Evolutionary conservation across 2,329 filamentous ascomycete genomes (phyloP), one percentile per base, ranked within the genome.

Genomic region (Verticillium longisporum): DNA sequence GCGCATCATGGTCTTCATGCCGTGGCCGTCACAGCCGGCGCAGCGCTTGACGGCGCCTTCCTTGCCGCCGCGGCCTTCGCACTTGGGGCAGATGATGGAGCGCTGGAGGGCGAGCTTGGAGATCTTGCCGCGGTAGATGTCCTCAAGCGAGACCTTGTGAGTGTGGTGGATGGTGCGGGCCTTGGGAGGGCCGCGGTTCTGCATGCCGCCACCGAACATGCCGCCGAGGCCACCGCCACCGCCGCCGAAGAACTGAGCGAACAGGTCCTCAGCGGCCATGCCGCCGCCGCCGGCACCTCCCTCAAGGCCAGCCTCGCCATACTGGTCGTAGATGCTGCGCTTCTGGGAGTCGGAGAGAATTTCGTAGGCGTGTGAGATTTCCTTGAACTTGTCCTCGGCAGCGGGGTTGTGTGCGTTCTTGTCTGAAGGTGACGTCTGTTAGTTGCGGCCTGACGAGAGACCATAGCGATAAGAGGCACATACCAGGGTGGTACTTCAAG

Each of bases 1-100:
- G 74, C 96, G 90, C 95, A 99, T 97, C 94, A 99, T 98, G 50
- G 91, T 97, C 89, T 98, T 98, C 91, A 97, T 97, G 77, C 95
- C 95, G 66, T 90, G 87, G 67, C 95, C 95, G 71, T 96, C 92
- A 76, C 95, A 99, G 72, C 92, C 90, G 50, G 86, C 73, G 78
- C 95, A 99, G 71, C 90, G 91, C 81, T 93, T 94, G 66, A 98
- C 94, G n/a, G 95, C 91, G 66, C 95, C 95, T 67, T 98, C 94
- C 82, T 99, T 99, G 67, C 95, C 95, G 72, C 95, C 95, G 63
- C 92, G 87, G 65, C 95, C 95, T 62, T 95, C 89, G 76, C 95
- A 99, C 79, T 93, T 93, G 67, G 91, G 82, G 83, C 95, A 99
- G 77, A 99, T 95, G 75, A 99, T 89, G 13, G 94, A 98, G 74